Base-by-base conservation (phyloP, 345 rosid genomes). In the Excoecaria cochinchinensis region DNA sequence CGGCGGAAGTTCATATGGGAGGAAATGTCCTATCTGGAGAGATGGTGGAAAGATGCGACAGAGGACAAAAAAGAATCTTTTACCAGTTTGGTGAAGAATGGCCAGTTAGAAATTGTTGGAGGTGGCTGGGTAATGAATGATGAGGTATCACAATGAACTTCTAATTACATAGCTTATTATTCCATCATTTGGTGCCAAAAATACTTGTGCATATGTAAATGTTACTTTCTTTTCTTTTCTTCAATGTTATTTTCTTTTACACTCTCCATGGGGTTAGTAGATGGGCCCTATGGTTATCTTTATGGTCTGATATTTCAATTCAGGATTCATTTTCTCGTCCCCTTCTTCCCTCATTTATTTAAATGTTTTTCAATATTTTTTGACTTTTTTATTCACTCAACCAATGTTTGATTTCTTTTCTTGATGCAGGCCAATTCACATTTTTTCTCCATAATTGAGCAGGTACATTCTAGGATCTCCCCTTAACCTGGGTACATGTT, bases 121-220 rank as follows among this genome's bases (percentile, higher is more conserved):
- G 99, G 99, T 84, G 99, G 99, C 57, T 95, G 99, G 99, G 99
- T 95, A 17, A 95, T 95, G 99, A 95, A 93, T 69, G 99, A 93
- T 82, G 99, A 95, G 99, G 99, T 93, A 84, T 58, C 62, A 42
- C 11, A 50, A 60, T 58, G 71, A 74, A 77, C 71, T 77, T 14
- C 53, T 4, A 17, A 13, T 39, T 51, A 4, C 31, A 9, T 42
- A 51, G 40, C 12, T 46, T 31, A 31, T 31, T 14, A 8, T 42
- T 24, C 36, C 62, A 15, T 9, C 48, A 65, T 14, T 22, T 72
- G 44, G 9, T 73, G 42, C 14, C 24, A 25, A 61, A 25, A 25
- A 46, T 58, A 9, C 9, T 13, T 15, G 5, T 58, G 46, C 19
- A 68, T 58, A 15, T 52, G 39, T 57, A 13, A 52, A 53, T 4